phyloP scores from a whole-genome alignment of 148 eudicot species.

The Diospyros kaki region DNA sequence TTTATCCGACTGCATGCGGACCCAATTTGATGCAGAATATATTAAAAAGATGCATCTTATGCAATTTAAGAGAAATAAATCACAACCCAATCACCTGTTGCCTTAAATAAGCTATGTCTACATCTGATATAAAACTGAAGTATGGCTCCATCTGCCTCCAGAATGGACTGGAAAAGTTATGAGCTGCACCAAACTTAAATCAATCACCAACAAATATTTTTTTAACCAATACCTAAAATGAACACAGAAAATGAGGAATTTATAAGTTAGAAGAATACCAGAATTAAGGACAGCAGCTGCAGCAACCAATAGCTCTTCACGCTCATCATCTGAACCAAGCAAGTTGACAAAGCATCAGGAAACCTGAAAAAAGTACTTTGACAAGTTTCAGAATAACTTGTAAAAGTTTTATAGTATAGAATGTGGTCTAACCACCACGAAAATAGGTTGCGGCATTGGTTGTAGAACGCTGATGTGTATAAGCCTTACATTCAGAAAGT shows the following conservation, averaged over 20 bases:
- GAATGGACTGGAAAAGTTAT: constrained; percentile 42
- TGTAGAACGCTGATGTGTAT: constrained; percentile 46
- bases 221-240: background rate
- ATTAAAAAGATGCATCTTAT: background rate
- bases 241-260: background rate
- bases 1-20: too few relatives aligned
- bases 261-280: constrained; percentile 28
- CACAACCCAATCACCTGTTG: constrained; percentile 37
- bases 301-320: constrained; percentile 63
- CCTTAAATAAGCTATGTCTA: constrained; percentile 46
- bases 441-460: constrained; percentile 44
- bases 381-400: background rate
- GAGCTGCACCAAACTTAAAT: constrained; percentile 35
- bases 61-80: constrained; percentile 1
- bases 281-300: constrained; percentile 46
- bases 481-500: constrained; percentile 61
- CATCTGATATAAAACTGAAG: constrained; percentile 52
- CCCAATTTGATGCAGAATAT: background rate
- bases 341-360: constrained; percentile 12
- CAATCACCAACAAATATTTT: background rate
- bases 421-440: constrained; percentile 34
- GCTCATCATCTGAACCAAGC: constrained; percentile 57
- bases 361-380: constrained; percentile 8
- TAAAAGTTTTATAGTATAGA: background rate
- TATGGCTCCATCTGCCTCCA: constrained; percentile 68